phyloP scores from a whole-genome alignment of 2,329 filamentous ascomycete species.

The Paecilomyces dactylethromorphus region DNA sequence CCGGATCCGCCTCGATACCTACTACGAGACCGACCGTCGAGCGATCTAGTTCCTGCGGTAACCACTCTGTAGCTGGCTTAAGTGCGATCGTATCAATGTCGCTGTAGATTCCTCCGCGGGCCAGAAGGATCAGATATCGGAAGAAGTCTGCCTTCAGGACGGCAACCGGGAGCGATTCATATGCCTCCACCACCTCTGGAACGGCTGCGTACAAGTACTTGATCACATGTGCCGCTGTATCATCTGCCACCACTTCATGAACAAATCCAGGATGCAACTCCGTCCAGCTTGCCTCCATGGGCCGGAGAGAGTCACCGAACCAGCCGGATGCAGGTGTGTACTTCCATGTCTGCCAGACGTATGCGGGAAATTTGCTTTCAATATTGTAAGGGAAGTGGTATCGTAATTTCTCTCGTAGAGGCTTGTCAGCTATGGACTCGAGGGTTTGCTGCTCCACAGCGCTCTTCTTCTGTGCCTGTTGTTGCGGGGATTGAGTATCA shows the following conservation, averaged over 20 bases:
- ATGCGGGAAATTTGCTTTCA: constrained; percentile 83
- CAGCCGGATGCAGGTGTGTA: constrained; percentile 68
- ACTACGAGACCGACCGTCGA: constrained; percentile 78
- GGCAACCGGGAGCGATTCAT: constrained; percentile 63
- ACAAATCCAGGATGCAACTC: constrained; percentile 82
- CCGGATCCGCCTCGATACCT: constrained; percentile 93
- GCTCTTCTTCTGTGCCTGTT: constrained; percentile 34
- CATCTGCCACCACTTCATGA: constrained; percentile 94
- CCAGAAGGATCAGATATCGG: constrained; percentile 67
- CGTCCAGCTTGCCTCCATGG: constrained; percentile 84
- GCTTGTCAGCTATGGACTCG: constrained; percentile 64
- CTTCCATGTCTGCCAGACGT: constrained; percentile 99
- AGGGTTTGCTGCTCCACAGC: constrained; percentile 53
- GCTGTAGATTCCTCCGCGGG: constrained; percentile 75
- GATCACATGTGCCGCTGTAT: constrained; percentile 73
- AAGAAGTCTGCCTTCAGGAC: constrained; percentile 77
- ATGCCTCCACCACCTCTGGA: constrained; percentile 72
- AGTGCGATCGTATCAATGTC: constrained; percentile 89
- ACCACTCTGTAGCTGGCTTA: constrained; percentile 78
- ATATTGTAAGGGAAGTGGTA: constrained; percentile 94
- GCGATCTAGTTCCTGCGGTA: constrained; percentile 70
- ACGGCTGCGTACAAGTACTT: constrained; percentile 78
- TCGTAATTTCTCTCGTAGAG: constrained; percentile 71
- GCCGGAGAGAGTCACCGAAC: constrained; percentile 69
- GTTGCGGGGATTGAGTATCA: constrained; percentile 5